Evolutionary conservation across 768 basidiomycete genomes (phyloP).

Genomic region (Phlegmacium glaucopus): DNA sequence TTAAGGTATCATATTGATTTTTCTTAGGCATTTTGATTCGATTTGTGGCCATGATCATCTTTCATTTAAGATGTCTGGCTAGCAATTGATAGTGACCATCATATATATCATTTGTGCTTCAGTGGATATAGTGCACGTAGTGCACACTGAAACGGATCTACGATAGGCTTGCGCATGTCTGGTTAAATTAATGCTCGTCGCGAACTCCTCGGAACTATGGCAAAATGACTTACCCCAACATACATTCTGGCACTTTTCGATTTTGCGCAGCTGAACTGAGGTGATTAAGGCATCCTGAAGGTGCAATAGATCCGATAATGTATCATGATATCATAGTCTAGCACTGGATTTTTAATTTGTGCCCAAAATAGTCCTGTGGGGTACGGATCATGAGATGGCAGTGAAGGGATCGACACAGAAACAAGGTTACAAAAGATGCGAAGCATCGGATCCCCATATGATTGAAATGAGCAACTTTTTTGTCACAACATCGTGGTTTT

Average conservation of each 20-base stretch:
- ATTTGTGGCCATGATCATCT: no score
- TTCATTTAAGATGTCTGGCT: no score
- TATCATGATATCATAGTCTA: slow-evolving; percentile 56
- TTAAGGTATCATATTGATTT: neutral
- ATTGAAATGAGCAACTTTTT: slow-evolving; percentile 40
- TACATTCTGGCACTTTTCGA: slow-evolving; percentile 42
- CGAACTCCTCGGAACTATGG: no score
- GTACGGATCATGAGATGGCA: neutral
- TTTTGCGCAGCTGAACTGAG: slow-evolving; percentile 40
- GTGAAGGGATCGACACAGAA: neutral
- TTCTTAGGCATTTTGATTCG: no score
- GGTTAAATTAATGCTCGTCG: no score
- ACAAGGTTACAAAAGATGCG: slow-evolving; percentile 43
- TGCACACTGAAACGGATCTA: no score
- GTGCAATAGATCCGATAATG: slow-evolving; percentile 72
- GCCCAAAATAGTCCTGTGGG: neutral
- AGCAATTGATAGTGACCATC: no score
- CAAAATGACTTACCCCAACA: slow-evolving; percentile 54
- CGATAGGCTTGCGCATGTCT: no score
- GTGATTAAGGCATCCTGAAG: slow-evolving; percentile 58
- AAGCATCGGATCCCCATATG: slow-evolving; percentile 42
- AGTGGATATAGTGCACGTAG: no score
- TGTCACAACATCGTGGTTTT: slow-evolving; percentile 38
- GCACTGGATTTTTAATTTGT: neutral
- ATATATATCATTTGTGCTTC: neutral